A percentile compares a stretch with the other conserved stretches of the same genome.
phyloP scores from a whole-genome alignment of 805 yeast genomes.

The Barnettozyma wickerhamii region DNA sequence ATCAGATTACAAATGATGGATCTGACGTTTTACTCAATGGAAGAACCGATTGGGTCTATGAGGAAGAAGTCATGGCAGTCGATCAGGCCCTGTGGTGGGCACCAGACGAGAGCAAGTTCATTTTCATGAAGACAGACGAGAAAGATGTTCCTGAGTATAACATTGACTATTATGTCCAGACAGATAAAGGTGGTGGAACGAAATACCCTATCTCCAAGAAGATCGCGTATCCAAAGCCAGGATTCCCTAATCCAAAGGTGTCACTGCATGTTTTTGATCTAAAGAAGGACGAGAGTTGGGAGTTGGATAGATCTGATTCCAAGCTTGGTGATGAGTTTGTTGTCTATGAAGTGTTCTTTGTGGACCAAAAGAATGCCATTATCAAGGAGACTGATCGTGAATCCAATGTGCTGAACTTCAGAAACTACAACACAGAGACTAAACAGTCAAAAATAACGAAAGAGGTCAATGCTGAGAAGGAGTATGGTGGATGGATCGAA shows the following conservation, averaged over 20 bases:
- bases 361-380: slow-evolving; percentile 45
- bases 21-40: slow-evolving; percentile 68
- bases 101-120: slow-evolving; percentile 58
- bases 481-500: slow-evolving; percentile 72
- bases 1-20: slow-evolving; percentile 62
- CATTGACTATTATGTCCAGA: slow-evolving; percentile 67
- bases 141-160: slow-evolving; percentile 65
- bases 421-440: slow-evolving; percentile 35
- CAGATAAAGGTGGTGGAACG: slow-evolving; percentile 33
- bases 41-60: slow-evolving; percentile 92
- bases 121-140: slow-evolving; percentile 66
- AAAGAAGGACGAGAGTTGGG: slow-evolving; percentile 27
- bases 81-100: slow-evolving; percentile 87
- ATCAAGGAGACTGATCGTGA: slow-evolving; percentile 61
- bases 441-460: slow-evolving; percentile 38
- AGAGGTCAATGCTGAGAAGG: slow-evolving; percentile 37
- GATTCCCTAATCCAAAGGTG: slow-evolving; percentile 68
- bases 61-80: slow-evolving; percentile 76
- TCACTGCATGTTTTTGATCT: slow-evolving; percentile 44
- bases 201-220: slow-evolving; percentile 56
- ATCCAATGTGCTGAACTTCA: slow-evolving; percentile 56
- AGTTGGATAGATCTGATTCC: slow-evolving; percentile 23
- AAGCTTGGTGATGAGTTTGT: slow-evolving; percentile 41
- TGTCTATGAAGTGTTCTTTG: slow-evolving; percentile 67
- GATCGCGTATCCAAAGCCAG: slow-evolving; percentile 81